Base-by-base conservation (phyloP, 164 flowering plant genomes). In the Vitis labrusca region DNA sequence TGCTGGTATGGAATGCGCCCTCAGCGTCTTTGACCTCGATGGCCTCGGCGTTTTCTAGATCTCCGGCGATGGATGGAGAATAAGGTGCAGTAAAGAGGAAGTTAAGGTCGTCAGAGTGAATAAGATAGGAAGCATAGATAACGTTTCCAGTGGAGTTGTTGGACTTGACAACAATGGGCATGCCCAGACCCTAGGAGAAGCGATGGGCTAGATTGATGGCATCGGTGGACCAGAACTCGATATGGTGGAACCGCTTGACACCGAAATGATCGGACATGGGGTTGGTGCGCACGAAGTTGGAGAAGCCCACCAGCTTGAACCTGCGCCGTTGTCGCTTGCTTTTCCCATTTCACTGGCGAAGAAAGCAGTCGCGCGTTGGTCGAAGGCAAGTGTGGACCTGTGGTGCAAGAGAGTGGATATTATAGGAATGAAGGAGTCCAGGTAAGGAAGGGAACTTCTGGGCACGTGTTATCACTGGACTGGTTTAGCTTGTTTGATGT, bases 31-130 rank as follows among this genome's bases (percentile, higher is more conserved):
- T 85, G 11, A 92, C 97, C 50, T 86, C 86, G 23, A 92, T 32
- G 7, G 84, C 87, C 23, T 19, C 23, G 23, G 23, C 23, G 23
- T 19, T 19, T 44, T 11, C 5, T 64, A 29, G 67, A 58, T 64
- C 50, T 77, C 65, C 16, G 63, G 88, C 64, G 30, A 86, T 66
- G 15, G 94, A 73, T 19, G 96, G 88, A 0, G 97, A 90, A 70
- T 91, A 92, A 49, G 97, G 91, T 14, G 97, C 91, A 29, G 96
- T 82, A 86, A 92, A 92, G 69, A 92, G 85, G 79, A 92, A 84
- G 61, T 61, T 11, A 44, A 89, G 86, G 49, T 85, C 69, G 62
- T 83, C 88, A 72, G 96, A 86, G 59, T 84, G 86, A 78, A 88
- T 76, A 62, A 91, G 89, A 60, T 86, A 89, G 13, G 96, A 92